Base-by-base conservation (phyloP, 2,329 filamentous ascomycete genomes). In the Alternaria gansuensis region DNA sequence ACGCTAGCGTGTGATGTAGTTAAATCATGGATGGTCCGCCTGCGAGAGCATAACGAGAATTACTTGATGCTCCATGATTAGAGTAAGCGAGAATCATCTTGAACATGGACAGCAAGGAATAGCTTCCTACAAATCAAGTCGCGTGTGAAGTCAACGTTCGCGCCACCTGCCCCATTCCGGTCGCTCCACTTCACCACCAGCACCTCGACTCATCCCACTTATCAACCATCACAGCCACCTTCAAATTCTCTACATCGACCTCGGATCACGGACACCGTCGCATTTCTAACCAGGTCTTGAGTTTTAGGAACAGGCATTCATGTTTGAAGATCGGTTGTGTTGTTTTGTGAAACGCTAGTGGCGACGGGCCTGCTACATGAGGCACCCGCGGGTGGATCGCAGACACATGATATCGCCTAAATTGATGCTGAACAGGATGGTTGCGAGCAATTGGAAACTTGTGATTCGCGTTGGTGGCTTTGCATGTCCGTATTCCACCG, bases 331-430 rank as follows among this genome's bases (percentile, higher is more conserved):
- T 66, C 58, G 59, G 36, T 51, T 44, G 46, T 56, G 54, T 60
- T 56, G 64, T 65, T 65, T 66, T 54, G 62, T 69, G 67, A 69
- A 69, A 69, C 67, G 50, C 65, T 68, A 63, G 63, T 34, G 49
- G 65, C 58, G 61, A 65, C 65, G 54, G 45, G 54, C 29, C 51
- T 67, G 63, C 65, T 58, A 66, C 65, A 62, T 52, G 28, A 34
- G 34, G 36, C 11, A 44, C 14, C 21, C 17, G 21, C 31, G 40
- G 41, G 51, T 29, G 40, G 51, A 48, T 29, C 51, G 28, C 58
- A 54, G 41, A 52, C 52, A 54, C 39, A 21, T 24, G 28, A 36
- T 28, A 10, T 45, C 29, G 40, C 29, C 51, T 36, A 45, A n/a
- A 8, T 2, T 36, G 29, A 48, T 48, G 44, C 44, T 26, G 31